A percentile compares a stretch with the other conserved stretches of the same genome.
phyloP scores from a whole-genome alignment of 2,329 filamentous ascomycete species.

The Paracoccidioides brasiliensis region DNA sequence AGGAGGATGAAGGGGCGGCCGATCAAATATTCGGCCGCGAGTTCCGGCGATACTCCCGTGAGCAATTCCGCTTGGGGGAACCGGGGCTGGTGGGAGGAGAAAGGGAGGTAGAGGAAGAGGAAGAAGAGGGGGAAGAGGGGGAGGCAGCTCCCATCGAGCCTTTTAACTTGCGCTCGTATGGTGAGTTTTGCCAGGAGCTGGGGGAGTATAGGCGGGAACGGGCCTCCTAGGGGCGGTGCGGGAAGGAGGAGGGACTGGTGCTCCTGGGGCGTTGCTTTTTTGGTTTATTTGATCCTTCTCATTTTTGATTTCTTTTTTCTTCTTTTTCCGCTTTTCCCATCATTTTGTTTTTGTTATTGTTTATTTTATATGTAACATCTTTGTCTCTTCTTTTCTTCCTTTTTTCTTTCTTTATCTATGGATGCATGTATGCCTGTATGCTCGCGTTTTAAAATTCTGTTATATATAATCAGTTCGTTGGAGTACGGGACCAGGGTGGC shows the following conservation, averaged over 20 bases:
- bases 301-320: neutral
- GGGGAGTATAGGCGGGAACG: neutral
- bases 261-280: slow-evolving; percentile 1
- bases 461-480: neutral
- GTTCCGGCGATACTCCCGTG: slow-evolving; percentile 1
- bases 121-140: neutral
- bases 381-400: neutral
- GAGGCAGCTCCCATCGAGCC: neutral
- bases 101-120: neutral
- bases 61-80: neutral
- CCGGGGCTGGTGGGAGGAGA: neutral
- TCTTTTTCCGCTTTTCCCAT: slow-evolving; percentile 2
- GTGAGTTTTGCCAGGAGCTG: neutral
- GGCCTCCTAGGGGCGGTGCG: neutral
- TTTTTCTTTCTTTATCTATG: neutral
- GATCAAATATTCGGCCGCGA: slow-evolving; percentile 3
- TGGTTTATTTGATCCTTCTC: slow-evolving; percentile 1
- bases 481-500: neutral
- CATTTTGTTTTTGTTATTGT: slow-evolving; percentile 1
- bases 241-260: neutral
- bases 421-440: neutral
- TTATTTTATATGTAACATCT: neutral
- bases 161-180: neutral
- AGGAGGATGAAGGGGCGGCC: slow-evolving; percentile 2
- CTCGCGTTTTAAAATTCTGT: neutral